Evolutionary conservation across 1,139 yeast genomes (phyloP).

Genomic region (Petasospora fabianii): DNA sequence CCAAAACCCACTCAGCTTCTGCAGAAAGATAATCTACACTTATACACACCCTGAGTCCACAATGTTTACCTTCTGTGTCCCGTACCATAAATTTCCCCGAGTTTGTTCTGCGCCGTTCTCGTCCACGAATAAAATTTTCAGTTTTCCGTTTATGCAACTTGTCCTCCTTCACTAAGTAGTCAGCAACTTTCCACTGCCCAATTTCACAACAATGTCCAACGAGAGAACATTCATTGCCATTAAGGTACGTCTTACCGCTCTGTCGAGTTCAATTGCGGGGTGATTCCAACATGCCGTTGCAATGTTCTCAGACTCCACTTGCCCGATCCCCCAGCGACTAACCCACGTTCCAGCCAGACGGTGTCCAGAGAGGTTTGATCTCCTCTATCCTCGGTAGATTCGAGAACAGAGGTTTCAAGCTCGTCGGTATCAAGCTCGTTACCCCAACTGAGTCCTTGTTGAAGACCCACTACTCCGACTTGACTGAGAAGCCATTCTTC

Average conservation of each 20-base stretch:
- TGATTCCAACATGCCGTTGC: too few species aligned
- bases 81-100: constrained; percentile 1
- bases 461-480: constrained; percentile 94
- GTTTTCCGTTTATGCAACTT: constrained; percentile 2
- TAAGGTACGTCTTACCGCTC: constrained; percentile 40
- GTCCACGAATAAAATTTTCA: constrained; percentile 6
- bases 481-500: constrained; percentile 95
- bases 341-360: constrained; percentile 98
- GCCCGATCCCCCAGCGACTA: too few species aligned
- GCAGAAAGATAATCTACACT: too few species aligned
- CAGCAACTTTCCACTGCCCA: background rate
- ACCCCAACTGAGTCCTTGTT: constrained; percentile 83
- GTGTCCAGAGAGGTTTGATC: constrained; percentile 98
- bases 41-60: too few species aligned
- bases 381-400: constrained; percentile 88
- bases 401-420: constrained; percentile 96
- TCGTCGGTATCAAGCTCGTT: constrained; percentile 91
- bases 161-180: background rate
- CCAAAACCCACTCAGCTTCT: too few species aligned
- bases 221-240: constrained; percentile 99
- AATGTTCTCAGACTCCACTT: too few species aligned
- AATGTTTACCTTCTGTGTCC: constrained; percentile 3
- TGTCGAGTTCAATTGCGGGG: background rate
- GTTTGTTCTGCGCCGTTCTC: background rate
- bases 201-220: constrained; percentile 40